These are phyloP conservation scores for Ichthyophthirius multifiliis DNA, from an alignment of 169 alveolate genomes.

Conservation along the genomic window DNA sequence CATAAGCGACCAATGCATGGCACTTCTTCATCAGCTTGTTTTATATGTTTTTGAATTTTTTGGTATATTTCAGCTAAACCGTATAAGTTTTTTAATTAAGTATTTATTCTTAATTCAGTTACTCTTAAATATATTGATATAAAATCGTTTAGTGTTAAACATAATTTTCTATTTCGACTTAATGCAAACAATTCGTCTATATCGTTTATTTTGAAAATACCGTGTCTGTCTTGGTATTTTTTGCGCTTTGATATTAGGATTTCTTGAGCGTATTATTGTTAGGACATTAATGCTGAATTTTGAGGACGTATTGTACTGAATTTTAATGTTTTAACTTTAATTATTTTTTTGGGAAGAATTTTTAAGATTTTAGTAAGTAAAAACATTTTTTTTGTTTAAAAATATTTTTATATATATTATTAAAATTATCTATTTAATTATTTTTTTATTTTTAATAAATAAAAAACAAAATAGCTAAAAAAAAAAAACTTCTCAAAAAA, in stretches of 20 bases:
- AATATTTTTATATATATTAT: no score
- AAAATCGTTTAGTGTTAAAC: neutral
- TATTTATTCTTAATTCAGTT: neutral
- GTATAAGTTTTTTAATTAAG: neutral
- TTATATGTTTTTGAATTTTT: neutral
- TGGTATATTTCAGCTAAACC: neutral
- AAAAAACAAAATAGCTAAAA: no score
- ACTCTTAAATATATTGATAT: neutral
- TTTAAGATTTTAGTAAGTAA: no score
- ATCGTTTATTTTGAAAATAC: neutral
- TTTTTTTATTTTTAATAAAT: no score
- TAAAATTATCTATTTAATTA: no score
- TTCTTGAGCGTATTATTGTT: no score
- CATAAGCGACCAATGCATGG: neutral
- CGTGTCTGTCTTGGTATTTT: neutral
- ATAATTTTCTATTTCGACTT: neutral
- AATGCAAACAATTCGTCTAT: neutral
- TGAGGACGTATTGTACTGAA: no score
- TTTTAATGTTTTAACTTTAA: no score
- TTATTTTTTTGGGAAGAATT: no score
- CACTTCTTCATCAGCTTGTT: neutral
- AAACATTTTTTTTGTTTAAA: no score
- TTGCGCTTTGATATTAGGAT: neutral
- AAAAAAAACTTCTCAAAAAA: no score
- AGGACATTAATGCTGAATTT: no score